A percentile compares a stretch with the other conserved stretches of the same genome.
Evolutionary conservation across 1,284 basidiomycete genomes (phyloP).

Genomic region (Pseudozyma hubeiensis): DNA sequence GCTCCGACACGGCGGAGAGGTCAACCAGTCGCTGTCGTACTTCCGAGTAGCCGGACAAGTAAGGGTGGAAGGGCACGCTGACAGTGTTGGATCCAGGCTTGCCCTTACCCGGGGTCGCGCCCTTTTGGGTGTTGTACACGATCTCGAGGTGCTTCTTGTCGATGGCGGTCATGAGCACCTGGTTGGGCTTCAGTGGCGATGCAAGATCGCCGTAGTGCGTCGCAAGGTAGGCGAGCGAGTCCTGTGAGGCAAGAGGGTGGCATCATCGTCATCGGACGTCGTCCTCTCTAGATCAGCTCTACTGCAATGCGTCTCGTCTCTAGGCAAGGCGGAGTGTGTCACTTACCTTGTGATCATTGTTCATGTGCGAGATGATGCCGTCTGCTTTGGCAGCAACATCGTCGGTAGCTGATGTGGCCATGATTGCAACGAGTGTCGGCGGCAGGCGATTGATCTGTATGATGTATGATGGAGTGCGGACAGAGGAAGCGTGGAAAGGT

Average conservation of each 20-base stretch:
- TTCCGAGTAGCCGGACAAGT: conserved; percentile 36
- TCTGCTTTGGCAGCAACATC: conserved; percentile 48
- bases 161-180: conserved; percentile 48
- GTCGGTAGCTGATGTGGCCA: conserved; percentile 17
- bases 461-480: conserved; percentile 6
- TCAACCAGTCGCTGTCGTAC: conserved; percentile 43
- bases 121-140: conserved; percentile 29
- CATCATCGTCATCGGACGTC: too few relatives aligned
- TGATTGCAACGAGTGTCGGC: conserved; percentile 2
- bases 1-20: conserved; percentile 29
- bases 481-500: conserved; percentile 4
- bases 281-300: too few relatives aligned
- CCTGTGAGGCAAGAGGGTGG: conserved; percentile 7
- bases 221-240: conserved; percentile 48
- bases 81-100: conserved; percentile 25
- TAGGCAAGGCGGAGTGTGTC: not conserved
- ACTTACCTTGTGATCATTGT: conserved; percentile 52
- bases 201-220: conserved; percentile 44
- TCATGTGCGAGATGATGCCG: conserved; percentile 49
- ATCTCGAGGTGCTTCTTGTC: conserved; percentile 50
- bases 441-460: not conserved
- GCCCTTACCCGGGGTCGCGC: conserved; percentile 20
- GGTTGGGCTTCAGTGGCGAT: conserved; percentile 31
- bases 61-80: conserved; percentile 40
- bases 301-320: too few relatives aligned